Evolutionary conservation across 169 alveolate species (phyloP).

Genomic region (Cryptosporidium tyzzeri): DNA sequence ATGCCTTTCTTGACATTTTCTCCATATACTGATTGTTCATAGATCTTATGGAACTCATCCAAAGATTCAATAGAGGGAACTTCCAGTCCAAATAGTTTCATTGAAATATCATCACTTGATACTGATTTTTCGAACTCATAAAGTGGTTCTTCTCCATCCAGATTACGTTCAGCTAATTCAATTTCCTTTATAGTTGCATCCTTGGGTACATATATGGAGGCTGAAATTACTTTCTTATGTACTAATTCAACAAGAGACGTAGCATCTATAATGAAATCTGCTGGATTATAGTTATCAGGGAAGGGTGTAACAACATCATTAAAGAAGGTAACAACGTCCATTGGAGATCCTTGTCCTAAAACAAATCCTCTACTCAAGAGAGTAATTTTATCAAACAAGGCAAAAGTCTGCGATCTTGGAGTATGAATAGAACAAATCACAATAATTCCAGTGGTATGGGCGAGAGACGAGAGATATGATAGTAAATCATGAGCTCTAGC

Average conservation of each 20-base stretch:
- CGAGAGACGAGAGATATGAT: constrained; percentile 76
- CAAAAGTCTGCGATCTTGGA: constrained; percentile 82
- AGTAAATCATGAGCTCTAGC: constrained; percentile 82
- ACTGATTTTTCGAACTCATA: constrained; percentile 64
- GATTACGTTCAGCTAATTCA: constrained; percentile 22
- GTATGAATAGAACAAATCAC: constrained; percentile 83
- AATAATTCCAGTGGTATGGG: constrained; percentile 77
- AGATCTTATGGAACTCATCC: constrained; percentile 44
- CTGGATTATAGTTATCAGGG: constrained; percentile 81
- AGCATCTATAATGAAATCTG: constrained; percentile 79
- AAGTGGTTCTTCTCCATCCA: constrained; percentile 67
- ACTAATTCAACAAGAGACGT: constrained; percentile 56
- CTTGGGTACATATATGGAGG: constrained; percentile 51
- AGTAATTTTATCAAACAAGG: constrained; percentile 82
- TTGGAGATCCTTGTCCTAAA: constrained; percentile 83
- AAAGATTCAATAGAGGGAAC: constrained; percentile 48
- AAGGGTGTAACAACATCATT: constrained; percentile 77
- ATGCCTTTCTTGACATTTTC: constrained; percentile 54
- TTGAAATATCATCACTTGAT: constrained; percentile 55
- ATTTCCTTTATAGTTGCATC: constrained; percentile 49
- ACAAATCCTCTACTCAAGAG: constrained; percentile 84
- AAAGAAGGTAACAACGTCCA: constrained; percentile 78
- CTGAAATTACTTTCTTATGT: constrained; percentile 49
- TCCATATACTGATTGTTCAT: constrained; percentile 70
- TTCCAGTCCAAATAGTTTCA: constrained; percentile 48